Evolutionary conservation across 2,329 filamentous ascomycete species (phyloP).

Genomic region (Ceratocystis diversiconidia): DNA sequence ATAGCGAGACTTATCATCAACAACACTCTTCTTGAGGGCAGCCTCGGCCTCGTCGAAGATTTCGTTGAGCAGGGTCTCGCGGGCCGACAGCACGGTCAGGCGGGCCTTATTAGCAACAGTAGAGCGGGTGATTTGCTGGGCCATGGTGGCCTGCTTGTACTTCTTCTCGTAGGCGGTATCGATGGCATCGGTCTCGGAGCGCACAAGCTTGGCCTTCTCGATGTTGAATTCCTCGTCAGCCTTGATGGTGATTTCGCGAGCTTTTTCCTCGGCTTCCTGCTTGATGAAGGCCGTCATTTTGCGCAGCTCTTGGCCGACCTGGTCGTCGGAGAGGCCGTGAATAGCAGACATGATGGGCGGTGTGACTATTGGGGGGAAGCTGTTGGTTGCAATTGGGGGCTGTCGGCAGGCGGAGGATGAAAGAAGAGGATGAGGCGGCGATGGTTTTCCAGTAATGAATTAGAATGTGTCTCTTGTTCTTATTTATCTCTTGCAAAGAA

Average conservation of each 20-base stretch:
- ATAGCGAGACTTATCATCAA: conserved; percentile 62
- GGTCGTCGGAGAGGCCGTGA: conserved; percentile 93
- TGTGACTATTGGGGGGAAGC: neutral
- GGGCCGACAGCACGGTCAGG: conserved; percentile 70
- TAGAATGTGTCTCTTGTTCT: neutral
- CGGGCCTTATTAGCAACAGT: conserved; percentile 94
- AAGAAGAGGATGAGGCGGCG: neutral
- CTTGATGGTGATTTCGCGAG: conserved; percentile 93
- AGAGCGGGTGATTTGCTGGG: conserved; percentile 94
- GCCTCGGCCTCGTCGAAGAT: conserved; percentile 72
- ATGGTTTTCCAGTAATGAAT: neutral
- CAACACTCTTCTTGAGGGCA: conserved; percentile 46
- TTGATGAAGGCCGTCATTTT: conserved; percentile 99
- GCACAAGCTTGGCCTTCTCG: conserved; percentile 97
- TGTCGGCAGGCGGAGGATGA: neutral
- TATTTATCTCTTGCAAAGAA: neutral
- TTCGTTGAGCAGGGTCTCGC: conserved; percentile 80
- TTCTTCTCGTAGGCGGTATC: conserved; percentile 94
- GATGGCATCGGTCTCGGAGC: conserved; percentile 85
- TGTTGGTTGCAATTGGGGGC: neutral
- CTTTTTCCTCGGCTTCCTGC: conserved; percentile 94
- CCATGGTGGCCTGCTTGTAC: conserved; percentile 97
- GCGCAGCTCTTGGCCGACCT: conserved; percentile 96
- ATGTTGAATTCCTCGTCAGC: conserved; percentile 98
- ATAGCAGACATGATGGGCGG: conserved; percentile 27